phyloP scores from a whole-genome alignment of 2,329 filamentous ascomycete species.

The Aspergillus calidoustus region DNA sequence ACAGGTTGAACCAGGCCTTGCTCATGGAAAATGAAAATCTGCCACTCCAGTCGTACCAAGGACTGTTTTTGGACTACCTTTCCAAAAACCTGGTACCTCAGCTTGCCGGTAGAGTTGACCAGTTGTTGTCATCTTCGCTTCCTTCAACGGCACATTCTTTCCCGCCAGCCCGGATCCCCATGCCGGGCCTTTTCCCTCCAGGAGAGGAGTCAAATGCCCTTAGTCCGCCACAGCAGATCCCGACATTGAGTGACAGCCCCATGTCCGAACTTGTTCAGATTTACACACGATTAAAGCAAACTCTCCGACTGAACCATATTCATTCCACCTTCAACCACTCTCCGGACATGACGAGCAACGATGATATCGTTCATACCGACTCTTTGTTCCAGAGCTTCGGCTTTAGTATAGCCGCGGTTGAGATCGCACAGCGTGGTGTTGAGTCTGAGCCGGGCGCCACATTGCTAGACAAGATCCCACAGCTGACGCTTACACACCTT shows the following conservation, averaged over 20 bases:
- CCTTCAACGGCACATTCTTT: conserved; percentile 35
- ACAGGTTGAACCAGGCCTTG: conserved; percentile 54
- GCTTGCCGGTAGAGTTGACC: conserved; percentile 48
- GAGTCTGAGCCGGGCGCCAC: conserved; percentile 74
- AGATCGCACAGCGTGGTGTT: conserved; percentile 88
- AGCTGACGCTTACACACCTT: conserved; percentile 82
- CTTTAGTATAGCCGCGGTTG: conserved; percentile 82
- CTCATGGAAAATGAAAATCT: conserved; percentile 42
- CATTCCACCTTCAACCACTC: conserved; percentile 52
- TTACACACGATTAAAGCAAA: conserved; percentile 61
- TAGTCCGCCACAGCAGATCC: conserved; percentile 39
- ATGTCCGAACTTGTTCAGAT: conserved; percentile 57
- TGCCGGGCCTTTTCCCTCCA: conserved; percentile 46
- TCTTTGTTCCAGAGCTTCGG: conserved; percentile 62
- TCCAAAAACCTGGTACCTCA: conserved; percentile 55
- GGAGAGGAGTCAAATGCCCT: conserved; percentile 37
- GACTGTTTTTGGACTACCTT: conserved; percentile 58
- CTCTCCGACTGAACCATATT: conserved; percentile 57
- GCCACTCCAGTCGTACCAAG: conserved; percentile 46
- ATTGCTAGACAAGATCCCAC: conserved; percentile 80
- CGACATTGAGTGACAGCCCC: conserved; percentile 36
- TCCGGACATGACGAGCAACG: conserved; percentile 44
- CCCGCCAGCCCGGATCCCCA: conserved; percentile 37
- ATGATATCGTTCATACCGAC: conserved; percentile 55
- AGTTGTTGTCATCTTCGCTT: conserved; percentile 35